A percentile compares a stretch with the other conserved stretches of the same genome.
phyloP scores from a whole-genome alignment of 2,329 filamentous ascomycete genomes.

The Cercospora sp. region DNA sequence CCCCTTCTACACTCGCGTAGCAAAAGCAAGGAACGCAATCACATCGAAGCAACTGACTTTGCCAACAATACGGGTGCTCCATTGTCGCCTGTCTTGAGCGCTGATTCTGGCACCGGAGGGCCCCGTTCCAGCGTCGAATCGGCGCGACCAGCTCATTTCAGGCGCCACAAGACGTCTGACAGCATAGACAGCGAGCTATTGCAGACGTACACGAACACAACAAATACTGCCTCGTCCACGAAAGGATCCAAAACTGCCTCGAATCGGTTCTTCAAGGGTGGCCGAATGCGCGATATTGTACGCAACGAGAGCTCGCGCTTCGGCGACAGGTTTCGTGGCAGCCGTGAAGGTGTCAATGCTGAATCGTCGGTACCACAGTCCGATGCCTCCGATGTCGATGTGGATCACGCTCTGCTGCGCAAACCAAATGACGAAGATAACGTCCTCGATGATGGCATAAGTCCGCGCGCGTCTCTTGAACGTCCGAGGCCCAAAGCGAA shows the following conservation, averaged over 20 bases:
- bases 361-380: conserved; percentile 38
- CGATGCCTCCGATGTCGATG: conserved; percentile 51
- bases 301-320: conserved; percentile 64
- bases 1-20: conserved; percentile 45
- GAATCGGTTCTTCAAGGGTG: conserved; percentile 75
- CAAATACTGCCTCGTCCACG: conserved; percentile 11
- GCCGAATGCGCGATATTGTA: conserved; percentile 71
- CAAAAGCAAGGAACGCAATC: conserved; percentile 39
- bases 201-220: conserved; percentile 30
- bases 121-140: conserved; percentile 40
- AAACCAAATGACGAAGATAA: conserved; percentile 24
- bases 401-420: conserved; percentile 33
- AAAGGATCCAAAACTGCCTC: conserved; percentile 56
- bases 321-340: conserved; percentile 59
- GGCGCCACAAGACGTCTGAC: conserved; percentile 43
- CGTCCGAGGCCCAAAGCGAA: conserved; percentile 42
- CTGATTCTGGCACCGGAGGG: conserved; percentile 14
- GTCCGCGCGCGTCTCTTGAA: conserved; percentile 40
- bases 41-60: conserved; percentile 37
- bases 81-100: conserved; percentile 22
- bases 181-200: conserved; percentile 49
- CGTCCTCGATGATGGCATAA: conserved; percentile 38
- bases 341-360: conserved; percentile 51
- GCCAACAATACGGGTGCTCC: conserved; percentile 21
- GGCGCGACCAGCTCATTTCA: conserved; percentile 37